Evolutionary conservation across 306 rosid genomes (phyloP), one percentile per base, ranked within the genome.

Genomic region (Hippophae tibetana): DNA sequence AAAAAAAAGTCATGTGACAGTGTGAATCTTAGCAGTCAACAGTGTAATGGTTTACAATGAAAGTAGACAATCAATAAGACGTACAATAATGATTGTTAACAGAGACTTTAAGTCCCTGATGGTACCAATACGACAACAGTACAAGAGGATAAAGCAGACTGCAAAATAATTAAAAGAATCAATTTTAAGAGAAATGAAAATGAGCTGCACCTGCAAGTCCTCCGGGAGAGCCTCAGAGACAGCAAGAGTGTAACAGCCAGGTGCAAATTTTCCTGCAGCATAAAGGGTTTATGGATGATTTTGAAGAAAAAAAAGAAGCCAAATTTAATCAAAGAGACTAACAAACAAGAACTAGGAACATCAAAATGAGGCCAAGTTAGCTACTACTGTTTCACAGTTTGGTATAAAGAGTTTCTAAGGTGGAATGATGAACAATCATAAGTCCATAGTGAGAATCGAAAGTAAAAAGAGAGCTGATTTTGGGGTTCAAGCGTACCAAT

Each of bases 191-290:
- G 1, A 25, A 9, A 9, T 42, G 18, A 52, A 1, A 1, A 12
- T 5, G 11, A 12, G 53, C 26, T 5, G 46, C 42, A 90, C 97
- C 97, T 90, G 92, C 84, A 90, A 67, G 57, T 90, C 98, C 73
- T 90, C 98, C 0, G 96, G 85, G 61, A 90, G 95, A 66, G 89
- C 84, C 86, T 90, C 98, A 7, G 98, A 90, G 75, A 90, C 96
- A 45, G 98, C 94, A 59, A 90, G 98, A 61, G 98, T 85, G 76
- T 90, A 90, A 68, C 87, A 86, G 31, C 98, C 96, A 54, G 95
- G 95, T 65, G 64, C 95, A 65, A 78, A 87, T 66, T 76, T 84
- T 60, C 87, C 95, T 89, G 77, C 78, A 75, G 58, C 25, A 76
- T 43, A 62, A 18, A 59, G 50, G 3, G 43, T 31, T 41, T 49